Evolutionary conservation across 2,329 filamentous ascomycete genomes (phyloP).

Genomic region (Diaporthe sp.): DNA sequence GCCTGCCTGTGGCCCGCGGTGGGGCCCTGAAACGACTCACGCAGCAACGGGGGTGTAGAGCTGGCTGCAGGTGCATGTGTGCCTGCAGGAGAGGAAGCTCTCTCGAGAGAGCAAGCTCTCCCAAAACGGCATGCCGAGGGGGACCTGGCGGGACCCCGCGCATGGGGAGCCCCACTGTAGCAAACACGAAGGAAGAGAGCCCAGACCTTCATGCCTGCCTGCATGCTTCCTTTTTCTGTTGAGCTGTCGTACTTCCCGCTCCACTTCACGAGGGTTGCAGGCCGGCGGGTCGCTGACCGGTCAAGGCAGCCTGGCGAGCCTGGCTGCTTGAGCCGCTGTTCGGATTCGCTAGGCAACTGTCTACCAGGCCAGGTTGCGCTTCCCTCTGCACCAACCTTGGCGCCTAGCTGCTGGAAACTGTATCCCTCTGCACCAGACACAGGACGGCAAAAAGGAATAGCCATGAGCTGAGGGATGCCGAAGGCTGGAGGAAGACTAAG

Average conservation of each 20-base stretch:
- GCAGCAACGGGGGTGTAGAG: neutral
- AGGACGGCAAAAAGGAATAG: neutral
- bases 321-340: neutral
- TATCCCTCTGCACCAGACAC: neutral
- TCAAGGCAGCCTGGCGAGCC: constrained; percentile 1
- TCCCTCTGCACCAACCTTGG: neutral
- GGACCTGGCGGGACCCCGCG: constrained; percentile 23
- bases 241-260: neutral
- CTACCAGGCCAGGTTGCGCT: neutral
- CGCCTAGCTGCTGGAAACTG: neutral
- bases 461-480: too few relatives aligned
- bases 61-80: neutral
- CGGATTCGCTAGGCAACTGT: neutral
- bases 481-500: neutral
- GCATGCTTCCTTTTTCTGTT: neutral
- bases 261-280: neutral
- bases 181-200: constrained; percentile 1
- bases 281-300: neutral
- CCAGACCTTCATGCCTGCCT: constrained; percentile 17
- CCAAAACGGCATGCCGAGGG: neutral
- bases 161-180: constrained; percentile 25
- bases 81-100: constrained; percentile 9
- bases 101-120: neutral
- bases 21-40: constrained; percentile 30
- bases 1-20: neutral